Evolutionary conservation across 106 monocot species (phyloP).

Genomic region (Phalaenopsis equestris): DNA sequence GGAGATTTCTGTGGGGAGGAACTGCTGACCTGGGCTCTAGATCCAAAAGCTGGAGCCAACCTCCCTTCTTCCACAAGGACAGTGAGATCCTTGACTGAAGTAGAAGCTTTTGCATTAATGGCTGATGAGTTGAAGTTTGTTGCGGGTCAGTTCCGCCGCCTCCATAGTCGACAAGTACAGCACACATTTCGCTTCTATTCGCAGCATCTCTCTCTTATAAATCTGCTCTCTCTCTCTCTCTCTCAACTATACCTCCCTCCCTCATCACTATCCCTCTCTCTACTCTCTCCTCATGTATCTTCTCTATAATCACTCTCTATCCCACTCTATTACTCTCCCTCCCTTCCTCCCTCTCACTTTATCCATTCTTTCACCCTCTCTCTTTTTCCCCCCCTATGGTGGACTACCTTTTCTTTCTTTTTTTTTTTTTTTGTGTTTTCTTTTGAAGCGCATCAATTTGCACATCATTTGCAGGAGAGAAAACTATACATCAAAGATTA

Average conservation of each 20-base stretch:
- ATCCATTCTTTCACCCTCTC: too few species aligned
- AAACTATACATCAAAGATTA: too few species aligned
- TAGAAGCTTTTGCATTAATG: conserved; percentile 60
- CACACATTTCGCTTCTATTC: conserved; percentile 75
- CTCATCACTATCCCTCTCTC: too few species aligned
- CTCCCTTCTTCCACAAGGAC: conserved; percentile 76
- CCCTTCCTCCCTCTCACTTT: too few species aligned
- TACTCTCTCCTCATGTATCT: too few species aligned
- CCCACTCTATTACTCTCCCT: too few species aligned
- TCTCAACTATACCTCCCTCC: too few species aligned
- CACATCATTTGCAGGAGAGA: too few species aligned
- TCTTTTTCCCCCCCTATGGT: too few species aligned
- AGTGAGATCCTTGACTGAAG: conserved; percentile 49
- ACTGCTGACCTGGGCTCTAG: conserved; percentile 73
- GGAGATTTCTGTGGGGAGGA: conserved; percentile 81
- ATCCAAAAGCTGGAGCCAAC: conserved; percentile 50
- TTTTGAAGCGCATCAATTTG: neutral
- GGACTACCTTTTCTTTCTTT: neutral
- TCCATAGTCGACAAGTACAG: conserved; percentile 72
- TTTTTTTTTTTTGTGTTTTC: neutral
- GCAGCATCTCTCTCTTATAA: too few species aligned
- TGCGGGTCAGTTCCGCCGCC: conserved; percentile 61
- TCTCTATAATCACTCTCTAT: too few species aligned
- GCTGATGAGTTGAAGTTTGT: conserved; percentile 70
- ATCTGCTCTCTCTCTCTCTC: too few species aligned